Conservation (phyloP, 1,284 basidiomycete genomes). For the Leccinum solheimii region DNA sequence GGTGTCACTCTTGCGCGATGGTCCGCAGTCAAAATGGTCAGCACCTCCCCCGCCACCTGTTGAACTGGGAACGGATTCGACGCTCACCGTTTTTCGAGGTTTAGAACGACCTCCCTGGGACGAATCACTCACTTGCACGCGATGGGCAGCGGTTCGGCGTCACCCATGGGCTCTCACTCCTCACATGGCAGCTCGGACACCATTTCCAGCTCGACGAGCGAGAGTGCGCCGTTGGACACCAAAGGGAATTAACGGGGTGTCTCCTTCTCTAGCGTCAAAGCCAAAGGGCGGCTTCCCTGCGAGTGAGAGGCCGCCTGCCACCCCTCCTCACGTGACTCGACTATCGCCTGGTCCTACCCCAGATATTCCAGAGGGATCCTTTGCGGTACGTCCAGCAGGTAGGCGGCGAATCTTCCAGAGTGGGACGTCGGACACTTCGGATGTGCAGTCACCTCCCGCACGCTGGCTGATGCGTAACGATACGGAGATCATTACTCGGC, state of each 20-base stretch:
- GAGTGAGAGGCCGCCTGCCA: too few species aligned
- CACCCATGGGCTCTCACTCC: constrained; percentile 27
- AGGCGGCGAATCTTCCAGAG: too few species aligned
- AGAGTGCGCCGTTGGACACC: constrained; percentile 21
- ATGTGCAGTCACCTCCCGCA: too few species aligned
- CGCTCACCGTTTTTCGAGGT: constrained; percentile 30
- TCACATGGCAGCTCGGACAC: constrained; percentile 29
- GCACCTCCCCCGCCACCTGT: constrained; percentile 32
- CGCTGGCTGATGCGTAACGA: too few species aligned
- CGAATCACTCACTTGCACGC: constrained; percentile 29
- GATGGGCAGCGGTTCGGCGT: constrained; percentile 7
- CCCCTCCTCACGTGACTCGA: too few species aligned
- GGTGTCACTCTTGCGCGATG: constrained; percentile 23
- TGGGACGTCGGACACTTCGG: too few species aligned
- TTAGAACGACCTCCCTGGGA: constrained; percentile 32
- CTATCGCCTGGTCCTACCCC: too few species aligned
- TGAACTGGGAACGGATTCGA: constrained; percentile 25
- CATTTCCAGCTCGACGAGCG: constrained; percentile 22
- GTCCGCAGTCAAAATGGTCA: constrained; percentile 30
- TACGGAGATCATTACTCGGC: too few species aligned
- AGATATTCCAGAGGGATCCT: too few species aligned
- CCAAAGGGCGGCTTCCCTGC: constrained; percentile 46
- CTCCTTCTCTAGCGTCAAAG: constrained; percentile 8
- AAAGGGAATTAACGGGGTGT: constrained; percentile 14
- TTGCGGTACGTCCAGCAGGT: too few species aligned